A percentile compares a stretch with the other conserved stretches of the same genome.
These are phyloP conservation scores for Penicillium sp. DNA, from an alignment of 2,329 filamentous ascomycete species.

Conservation along the genomic window DNA sequence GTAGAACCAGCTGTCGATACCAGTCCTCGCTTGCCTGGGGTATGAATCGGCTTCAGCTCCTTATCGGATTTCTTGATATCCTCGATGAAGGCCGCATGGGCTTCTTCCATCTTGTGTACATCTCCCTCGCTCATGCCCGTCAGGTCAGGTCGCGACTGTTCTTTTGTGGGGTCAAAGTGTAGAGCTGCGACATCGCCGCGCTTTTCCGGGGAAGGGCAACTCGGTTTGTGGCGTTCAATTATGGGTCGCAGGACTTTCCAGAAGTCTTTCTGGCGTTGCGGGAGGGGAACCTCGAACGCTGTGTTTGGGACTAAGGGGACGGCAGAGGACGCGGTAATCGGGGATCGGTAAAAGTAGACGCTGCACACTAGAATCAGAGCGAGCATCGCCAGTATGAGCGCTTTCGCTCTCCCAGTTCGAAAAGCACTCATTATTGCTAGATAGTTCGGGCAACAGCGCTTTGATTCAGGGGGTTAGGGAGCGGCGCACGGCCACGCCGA, in stretches of 20 bases:
- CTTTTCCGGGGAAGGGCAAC: slow-evolving; percentile 32
- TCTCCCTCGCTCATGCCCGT: slow-evolving; percentile 37
- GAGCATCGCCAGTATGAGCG: slow-evolving; percentile 30
- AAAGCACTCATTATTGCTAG: slow-evolving; percentile 27
- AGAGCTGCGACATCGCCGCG: slow-evolving; percentile 23
- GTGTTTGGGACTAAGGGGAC: slow-evolving; percentile 35
- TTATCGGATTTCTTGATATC: slow-evolving; percentile 30
- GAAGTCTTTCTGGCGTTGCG: slow-evolving; percentile 39
- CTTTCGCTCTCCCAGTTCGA: slow-evolving; percentile 31
- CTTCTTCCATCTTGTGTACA: slow-evolving; percentile 37
- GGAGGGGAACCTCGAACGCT: slow-evolving; percentile 36
- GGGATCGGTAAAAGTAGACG: slow-evolving; percentile 40
- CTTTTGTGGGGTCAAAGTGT: slow-evolving; percentile 33
- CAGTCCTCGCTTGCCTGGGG: slow-evolving; percentile 47
- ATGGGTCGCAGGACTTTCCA: slow-evolving; percentile 40
- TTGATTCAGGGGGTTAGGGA: slow-evolving; percentile 12
- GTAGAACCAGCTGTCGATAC: slow-evolving; percentile 52
- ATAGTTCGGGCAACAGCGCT: slow-evolving; percentile 1
- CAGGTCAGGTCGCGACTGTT: slow-evolving; percentile 37
- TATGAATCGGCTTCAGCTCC: slow-evolving; percentile 36
- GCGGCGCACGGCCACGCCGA: slow-evolving; percentile 25
- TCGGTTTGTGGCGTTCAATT: slow-evolving; percentile 34
- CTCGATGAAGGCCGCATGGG: slow-evolving; percentile 44
- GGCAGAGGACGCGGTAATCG: slow-evolving; percentile 29
- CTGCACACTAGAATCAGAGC: slow-evolving; percentile 35